Conservation (phyloP, 1,284 basidiomycete genomes). For the Ustilago sp. region DNA sequence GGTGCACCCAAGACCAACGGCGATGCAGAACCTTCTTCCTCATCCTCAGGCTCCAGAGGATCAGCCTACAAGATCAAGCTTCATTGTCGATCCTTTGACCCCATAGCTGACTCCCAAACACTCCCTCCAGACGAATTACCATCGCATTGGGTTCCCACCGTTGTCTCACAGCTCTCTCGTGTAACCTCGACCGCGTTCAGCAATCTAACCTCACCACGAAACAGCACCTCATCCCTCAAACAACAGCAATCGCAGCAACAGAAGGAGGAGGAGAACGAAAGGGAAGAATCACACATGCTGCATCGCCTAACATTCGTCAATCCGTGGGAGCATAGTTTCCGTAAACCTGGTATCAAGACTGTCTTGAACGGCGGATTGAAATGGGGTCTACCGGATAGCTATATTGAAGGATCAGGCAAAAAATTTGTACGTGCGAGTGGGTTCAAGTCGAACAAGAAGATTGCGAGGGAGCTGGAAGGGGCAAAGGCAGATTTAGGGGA, state of each 20-base stretch:
- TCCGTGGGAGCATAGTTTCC: constrained; percentile 55
- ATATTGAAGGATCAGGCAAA: constrained; percentile 43
- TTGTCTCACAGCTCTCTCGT: constrained; percentile 30
- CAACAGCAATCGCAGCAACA: constrained; percentile 8
- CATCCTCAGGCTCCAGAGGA: neutral
- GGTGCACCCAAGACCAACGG: neutral
- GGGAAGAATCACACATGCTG: constrained; percentile 33
- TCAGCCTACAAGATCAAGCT: constrained; percentile 31
- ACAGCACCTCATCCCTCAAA: constrained; percentile 7
- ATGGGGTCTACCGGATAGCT: constrained; percentile 60
- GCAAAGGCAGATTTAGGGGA: constrained; percentile 26
- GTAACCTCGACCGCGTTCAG: constrained; percentile 33
- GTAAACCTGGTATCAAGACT: constrained; percentile 39
- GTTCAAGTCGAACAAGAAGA: constrained; percentile 33
- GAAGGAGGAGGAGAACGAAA: constrained; percentile 3
- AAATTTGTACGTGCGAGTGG: constrained; percentile 14
- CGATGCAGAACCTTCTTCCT: constrained; percentile 7
- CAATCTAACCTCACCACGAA: constrained; percentile 11
- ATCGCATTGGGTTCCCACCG: constrained; percentile 37
- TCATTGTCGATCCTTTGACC: constrained; percentile 24
- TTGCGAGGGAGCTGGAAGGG: constrained; percentile 12
- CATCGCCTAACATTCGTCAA: constrained; percentile 49
- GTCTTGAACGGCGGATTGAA: constrained; percentile 54
- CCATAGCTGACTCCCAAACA: constrained; percentile 25
- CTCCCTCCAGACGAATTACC: constrained; percentile 29